Conservation (phyloP, 768 basidiomycete genomes). For the Mycena vitilis region DNA sequence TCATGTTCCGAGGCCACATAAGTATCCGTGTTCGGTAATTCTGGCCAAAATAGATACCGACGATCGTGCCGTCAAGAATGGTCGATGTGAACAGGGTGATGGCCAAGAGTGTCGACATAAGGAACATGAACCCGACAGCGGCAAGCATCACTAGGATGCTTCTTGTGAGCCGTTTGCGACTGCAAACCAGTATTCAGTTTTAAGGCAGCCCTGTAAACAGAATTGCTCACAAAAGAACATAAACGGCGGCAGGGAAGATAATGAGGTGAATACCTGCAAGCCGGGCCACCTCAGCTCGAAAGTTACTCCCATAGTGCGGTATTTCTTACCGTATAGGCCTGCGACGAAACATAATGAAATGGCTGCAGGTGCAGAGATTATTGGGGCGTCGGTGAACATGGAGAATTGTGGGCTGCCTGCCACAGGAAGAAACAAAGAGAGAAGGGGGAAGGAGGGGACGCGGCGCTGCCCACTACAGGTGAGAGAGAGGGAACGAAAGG, state of each 20-base stretch:
- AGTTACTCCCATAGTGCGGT: not conserved
- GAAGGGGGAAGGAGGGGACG: not conserved
- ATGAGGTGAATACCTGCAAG: conserved; percentile 23
- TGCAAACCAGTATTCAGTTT: not conserved
- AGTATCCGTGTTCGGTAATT: conserved; percentile 10
- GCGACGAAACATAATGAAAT: conserved; percentile 26
- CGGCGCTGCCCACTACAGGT: too few relatives aligned
- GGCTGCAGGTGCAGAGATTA: conserved; percentile 15
- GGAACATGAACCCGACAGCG: conserved; percentile 22
- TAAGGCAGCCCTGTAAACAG: not conserved
- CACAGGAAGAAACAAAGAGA: not conserved
- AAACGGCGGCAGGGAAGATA: conserved; percentile 16
- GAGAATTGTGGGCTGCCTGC: conserved; percentile 5
- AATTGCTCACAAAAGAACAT: conserved; percentile 15
- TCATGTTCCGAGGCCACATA: conserved; percentile 28
- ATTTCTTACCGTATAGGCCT: conserved; percentile 15
- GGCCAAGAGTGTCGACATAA: conserved; percentile 18
- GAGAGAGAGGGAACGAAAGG: too few relatives aligned
- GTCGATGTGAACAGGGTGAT: conserved; percentile 21
- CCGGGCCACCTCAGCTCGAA: not conserved
- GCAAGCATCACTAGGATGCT: conserved; percentile 24
- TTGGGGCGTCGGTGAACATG: conserved; percentile 24
- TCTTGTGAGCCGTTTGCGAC: conserved; percentile 18
- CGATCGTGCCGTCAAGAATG: conserved; percentile 20
- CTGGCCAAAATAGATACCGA: conserved; percentile 26